phyloP scores from a whole-genome alignment of 2,329 filamentous ascomycete genomes.

The Penicillium polonicum region DNA sequence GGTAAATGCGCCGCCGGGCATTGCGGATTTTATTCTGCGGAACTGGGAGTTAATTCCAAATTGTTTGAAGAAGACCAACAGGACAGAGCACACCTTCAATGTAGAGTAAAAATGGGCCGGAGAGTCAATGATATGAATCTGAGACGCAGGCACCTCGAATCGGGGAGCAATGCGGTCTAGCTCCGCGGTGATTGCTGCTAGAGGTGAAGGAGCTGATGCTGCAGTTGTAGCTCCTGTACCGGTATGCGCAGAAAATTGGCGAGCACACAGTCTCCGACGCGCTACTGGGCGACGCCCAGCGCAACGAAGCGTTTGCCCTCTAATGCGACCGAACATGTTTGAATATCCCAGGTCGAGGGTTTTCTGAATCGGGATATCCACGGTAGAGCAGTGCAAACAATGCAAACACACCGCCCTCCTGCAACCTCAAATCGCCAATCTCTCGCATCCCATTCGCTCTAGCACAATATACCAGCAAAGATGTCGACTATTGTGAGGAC shows the following conservation, averaged over 20 bases:
- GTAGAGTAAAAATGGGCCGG: slow-evolving; percentile 89
- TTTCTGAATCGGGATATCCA: slow-evolving; percentile 25
- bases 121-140: slow-evolving; percentile 74
- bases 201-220: slow-evolving; percentile 42
- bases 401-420: slow-evolving; percentile 35
- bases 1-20: slow-evolving; percentile 76
- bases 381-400: slow-evolving; percentile 33
- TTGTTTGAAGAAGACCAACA: slow-evolving; percentile 5
- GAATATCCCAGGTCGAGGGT: slow-evolving; percentile 7
- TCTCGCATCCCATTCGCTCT: slow-evolving; percentile 16
- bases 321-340: slow-evolving; percentile 43
- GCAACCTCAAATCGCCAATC: slow-evolving; percentile 25
- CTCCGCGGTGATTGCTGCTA: slow-evolving; percentile 66
- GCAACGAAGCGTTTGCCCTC: slow-evolving; percentile 39
- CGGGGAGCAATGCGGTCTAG: slow-evolving; percentile 87
- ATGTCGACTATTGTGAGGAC: slow-evolving; percentile 95
- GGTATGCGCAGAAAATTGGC: slow-evolving; percentile 40
- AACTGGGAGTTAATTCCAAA: slow-evolving; percentile 3
- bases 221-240: slow-evolving; percentile 24
- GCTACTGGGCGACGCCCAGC: slow-evolving; percentile 32
- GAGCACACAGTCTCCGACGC: slow-evolving; percentile 33
- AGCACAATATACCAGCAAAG: slow-evolving; percentile 39
- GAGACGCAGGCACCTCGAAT: slow-evolving; percentile 78
- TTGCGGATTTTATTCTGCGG: slow-evolving; percentile 72
- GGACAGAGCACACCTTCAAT: slow-evolving; percentile 66